These are phyloP conservation scores for Rhododendron ferrugineum DNA, from an alignment of 148 eudicot genomes.

Conservation along the genomic window DNA sequence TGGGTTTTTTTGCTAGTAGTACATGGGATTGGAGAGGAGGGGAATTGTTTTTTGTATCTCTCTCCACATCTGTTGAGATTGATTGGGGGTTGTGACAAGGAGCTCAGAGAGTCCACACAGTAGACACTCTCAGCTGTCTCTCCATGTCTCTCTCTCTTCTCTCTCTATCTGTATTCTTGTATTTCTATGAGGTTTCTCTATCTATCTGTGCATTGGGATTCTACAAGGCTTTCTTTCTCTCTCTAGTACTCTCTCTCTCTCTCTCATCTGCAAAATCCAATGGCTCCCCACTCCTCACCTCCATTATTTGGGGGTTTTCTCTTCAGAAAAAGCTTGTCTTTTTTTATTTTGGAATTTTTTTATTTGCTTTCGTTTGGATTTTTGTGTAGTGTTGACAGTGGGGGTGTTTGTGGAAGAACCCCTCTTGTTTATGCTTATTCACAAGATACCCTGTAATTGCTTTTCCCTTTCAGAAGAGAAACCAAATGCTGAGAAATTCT, in stretches of 20 bases:
- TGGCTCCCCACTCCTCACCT: slow-evolving; percentile 22
- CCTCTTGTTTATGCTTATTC: neutral
- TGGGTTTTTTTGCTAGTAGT: neutral
- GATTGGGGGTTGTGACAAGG: neutral
- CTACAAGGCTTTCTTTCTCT: slow-evolving; percentile 4
- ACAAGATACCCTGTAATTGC: neutral
- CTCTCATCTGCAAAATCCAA: slow-evolving; percentile 15
- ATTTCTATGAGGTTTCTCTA: neutral
- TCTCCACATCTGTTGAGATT: neutral
- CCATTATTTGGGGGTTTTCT: slow-evolving; percentile 19
- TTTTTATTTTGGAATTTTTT: slow-evolving; percentile 6
- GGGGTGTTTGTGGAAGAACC: neutral
- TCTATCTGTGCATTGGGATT: slow-evolving; percentile 20
- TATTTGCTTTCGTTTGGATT: neutral
- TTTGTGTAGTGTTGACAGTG: neutral
- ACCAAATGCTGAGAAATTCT: too few species aligned
- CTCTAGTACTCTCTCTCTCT: neutral
- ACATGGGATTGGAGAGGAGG: neutral
- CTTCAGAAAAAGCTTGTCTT: neutral
- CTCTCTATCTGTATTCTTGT: neutral
- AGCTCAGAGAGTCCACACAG: slow-evolving; percentile 8
- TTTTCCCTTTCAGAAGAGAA: too few species aligned
- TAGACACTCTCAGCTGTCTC: slow-evolving; percentile 20
- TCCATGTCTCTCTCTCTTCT: neutral
- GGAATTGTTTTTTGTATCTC: neutral